Conservation (phyloP, 2,329 filamentous ascomycete genomes). For the Ophiostoma quercus region DNA sequence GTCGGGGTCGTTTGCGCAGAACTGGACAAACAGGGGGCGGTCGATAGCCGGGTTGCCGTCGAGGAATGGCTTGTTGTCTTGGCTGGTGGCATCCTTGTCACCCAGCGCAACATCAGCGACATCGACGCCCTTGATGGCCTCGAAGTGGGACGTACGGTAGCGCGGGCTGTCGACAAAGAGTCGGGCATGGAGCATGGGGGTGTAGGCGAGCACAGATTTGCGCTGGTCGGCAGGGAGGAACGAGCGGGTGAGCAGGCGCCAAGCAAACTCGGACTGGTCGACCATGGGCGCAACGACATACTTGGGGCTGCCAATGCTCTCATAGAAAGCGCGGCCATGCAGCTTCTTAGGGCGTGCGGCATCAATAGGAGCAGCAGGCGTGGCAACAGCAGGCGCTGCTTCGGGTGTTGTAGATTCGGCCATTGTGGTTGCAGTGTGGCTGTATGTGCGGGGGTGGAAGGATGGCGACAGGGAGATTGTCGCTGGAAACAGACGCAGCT, state of each 20-base stretch:
- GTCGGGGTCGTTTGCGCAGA: conserved; percentile 85
- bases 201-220: conserved; percentile 72
- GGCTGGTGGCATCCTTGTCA: conserved; percentile 35
- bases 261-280: conserved; percentile 96
- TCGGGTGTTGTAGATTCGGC: conserved; percentile 16
- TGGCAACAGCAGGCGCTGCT: conserved; percentile 4
- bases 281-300: conserved; percentile 95
- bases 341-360: conserved; percentile 50
- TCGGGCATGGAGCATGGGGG: conserved; percentile 92
- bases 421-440: conserved; percentile 22
- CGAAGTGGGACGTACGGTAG: conserved; percentile 77
- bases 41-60: conserved; percentile 84
- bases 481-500: background rate
- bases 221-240: conserved; percentile 68
- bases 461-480: background rate
- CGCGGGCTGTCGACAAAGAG: conserved; percentile 72
- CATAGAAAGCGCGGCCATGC: conserved; percentile 83
- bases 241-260: conserved; percentile 92
- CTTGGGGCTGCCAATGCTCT: conserved; percentile 89
- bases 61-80: conserved; percentile 40
- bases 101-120: conserved; percentile 28
- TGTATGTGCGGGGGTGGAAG: conserved; percentile 5
- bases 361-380: conserved; percentile 19
- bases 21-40: conserved; percentile 89
- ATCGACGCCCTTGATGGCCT: conserved; percentile 46